Conservation (phyloP, 768 basidiomycete species). For the Heimioporus sp. region DNA sequence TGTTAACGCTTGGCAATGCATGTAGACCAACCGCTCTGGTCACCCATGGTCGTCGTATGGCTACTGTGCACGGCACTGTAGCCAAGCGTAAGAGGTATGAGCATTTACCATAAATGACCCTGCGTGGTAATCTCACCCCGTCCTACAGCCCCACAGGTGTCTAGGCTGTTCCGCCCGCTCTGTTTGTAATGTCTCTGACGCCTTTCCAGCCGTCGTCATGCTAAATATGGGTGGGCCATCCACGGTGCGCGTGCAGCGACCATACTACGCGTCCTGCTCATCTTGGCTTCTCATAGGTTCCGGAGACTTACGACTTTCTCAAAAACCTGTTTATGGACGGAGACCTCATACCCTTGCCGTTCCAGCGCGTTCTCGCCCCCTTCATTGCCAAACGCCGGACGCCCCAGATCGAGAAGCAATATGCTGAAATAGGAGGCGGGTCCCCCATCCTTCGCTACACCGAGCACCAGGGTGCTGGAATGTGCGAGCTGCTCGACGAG, state of each 20-base stretch:
- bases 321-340: slow-evolving; percentile 88
- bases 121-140: slow-evolving; percentile 11
- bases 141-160: slow-evolving; percentile 61
- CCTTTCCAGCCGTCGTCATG: slow-evolving; percentile 79
- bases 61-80: slow-evolving; percentile 42
- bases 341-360: slow-evolving; percentile 94
- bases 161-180: background rate
- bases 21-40: slow-evolving; percentile 14
- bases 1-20: slow-evolving; percentile 7
- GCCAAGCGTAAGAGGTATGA: slow-evolving; percentile 44
- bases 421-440: slow-evolving; percentile 92
- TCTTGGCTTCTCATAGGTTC: slow-evolving; percentile 50
- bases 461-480: slow-evolving; percentile 80
- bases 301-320: slow-evolving; percentile 91
- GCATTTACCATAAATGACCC: background rate
- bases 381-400: slow-evolving; percentile 86
- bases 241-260: slow-evolving; percentile 54
- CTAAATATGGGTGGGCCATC: slow-evolving; percentile 99
- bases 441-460: slow-evolving; percentile 95
- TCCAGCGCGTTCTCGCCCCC: slow-evolving; percentile 86
- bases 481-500: slow-evolving; percentile 91
- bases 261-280: background rate
- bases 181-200: slow-evolving; percentile 6
- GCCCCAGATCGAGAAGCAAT: slow-evolving; percentile 92
- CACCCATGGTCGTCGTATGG: slow-evolving; percentile 39